These are phyloP conservation scores for Nitzschia sp. DNA, from an alignment of 108 stramenopile species.

Conservation along the genomic window DNA sequence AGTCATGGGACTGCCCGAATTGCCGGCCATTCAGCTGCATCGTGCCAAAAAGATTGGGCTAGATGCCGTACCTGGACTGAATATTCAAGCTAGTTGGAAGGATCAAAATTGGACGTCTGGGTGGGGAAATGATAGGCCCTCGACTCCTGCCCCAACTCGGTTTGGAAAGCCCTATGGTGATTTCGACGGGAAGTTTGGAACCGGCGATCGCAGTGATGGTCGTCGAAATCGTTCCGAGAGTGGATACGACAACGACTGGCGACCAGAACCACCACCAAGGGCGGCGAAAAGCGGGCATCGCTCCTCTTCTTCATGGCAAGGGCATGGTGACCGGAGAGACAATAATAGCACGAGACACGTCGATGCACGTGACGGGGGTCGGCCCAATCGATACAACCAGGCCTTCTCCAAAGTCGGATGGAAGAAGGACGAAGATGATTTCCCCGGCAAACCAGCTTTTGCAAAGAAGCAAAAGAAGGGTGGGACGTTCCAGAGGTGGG, in stretches of 20 bases:
- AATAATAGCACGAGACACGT: neutral
- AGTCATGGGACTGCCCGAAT: constrained; percentile 30
- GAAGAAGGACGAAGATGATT: constrained; percentile 8
- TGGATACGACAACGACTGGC: too few species aligned
- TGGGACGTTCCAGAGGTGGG: constrained; percentile 10
- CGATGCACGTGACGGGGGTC: neutral
- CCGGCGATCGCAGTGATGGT: neutral
- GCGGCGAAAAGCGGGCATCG: too few species aligned
- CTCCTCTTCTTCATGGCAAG: neutral
- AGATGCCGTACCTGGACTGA: constrained; percentile 24
- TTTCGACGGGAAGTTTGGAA: constrained; percentile 32
- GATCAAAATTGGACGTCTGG: constrained; percentile 12
- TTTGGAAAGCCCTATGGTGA: constrained; percentile 29
- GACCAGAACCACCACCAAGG: too few species aligned
- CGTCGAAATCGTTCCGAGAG: neutral
- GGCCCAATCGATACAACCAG: neutral
- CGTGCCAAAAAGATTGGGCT: constrained; percentile 33
- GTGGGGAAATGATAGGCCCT: neutral
- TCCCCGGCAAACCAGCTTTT: neutral
- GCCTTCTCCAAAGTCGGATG: constrained; percentile 22
- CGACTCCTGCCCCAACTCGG: neutral
- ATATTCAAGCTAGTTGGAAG: constrained; percentile 32
- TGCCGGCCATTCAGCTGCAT: constrained; percentile 30
- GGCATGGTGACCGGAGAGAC: neutral
- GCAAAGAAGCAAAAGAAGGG: neutral